Percentiles rank a stretch among this genome's conserved stretches.
Conservation (phyloP, 345 rosid genomes). For the Rhizophora mangle region DNA sequence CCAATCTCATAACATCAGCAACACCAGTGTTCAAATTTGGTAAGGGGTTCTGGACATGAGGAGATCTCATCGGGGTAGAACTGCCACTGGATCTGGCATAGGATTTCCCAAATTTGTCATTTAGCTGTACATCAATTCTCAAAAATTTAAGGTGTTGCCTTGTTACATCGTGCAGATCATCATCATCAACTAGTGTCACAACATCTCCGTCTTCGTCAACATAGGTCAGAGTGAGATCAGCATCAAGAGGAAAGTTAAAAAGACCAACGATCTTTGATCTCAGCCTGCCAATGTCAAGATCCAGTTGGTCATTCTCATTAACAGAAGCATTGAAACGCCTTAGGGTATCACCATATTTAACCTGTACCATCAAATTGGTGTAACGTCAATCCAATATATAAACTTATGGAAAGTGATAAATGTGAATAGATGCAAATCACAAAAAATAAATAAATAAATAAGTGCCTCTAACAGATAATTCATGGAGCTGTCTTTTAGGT, state of each 20-base stretch:
- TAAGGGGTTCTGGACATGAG: constrained; percentile 33
- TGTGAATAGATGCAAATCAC: too few species aligned
- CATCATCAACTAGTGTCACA: constrained; percentile 70
- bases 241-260: constrained; percentile 50
- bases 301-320: constrained; percentile 52
- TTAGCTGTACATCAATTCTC: constrained; percentile 50
- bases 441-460: too few species aligned
- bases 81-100: constrained; percentile 44
- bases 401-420: too few species aligned
- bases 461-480: too few species aligned
- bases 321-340: constrained; percentile 71
- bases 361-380: constrained; percentile 40
- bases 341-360: constrained; percentile 60
- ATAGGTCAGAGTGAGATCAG: constrained; percentile 60
- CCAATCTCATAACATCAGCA: constrained; percentile 52
- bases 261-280: constrained; percentile 59
- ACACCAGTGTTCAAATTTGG: constrained; percentile 39
- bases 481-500: too few species aligned
- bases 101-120: constrained; percentile 28
- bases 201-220: constrained; percentile 87
- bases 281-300: constrained; percentile 56
- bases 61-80: constrained; percentile 53
- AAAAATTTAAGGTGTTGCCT: constrained; percentile 70
- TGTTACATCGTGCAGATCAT: constrained; percentile 65
- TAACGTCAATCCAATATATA: too few species aligned